Base-by-base conservation (phyloP, 441 rosid species). In the Cnidoscolus chayamansa region DNA sequence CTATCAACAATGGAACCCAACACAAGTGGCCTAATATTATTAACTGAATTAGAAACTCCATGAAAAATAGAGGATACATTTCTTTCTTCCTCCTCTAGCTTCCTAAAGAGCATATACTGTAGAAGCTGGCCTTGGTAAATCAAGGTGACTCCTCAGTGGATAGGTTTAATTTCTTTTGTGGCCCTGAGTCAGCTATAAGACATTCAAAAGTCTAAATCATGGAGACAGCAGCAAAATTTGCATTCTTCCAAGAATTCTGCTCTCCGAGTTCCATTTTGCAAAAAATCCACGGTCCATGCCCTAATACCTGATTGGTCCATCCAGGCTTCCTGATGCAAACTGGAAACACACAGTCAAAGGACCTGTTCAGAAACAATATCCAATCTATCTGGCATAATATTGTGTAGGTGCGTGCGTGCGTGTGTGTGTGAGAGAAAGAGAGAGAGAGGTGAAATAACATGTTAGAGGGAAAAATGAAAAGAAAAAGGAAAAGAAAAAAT, bases 281-380 rank as follows among this genome's bases (percentile, higher is more conserved):
- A 47, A 20, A 25, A 53, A 19, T 54, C 51, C 31, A 20, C 37
- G 25, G 50, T 37, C 47, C 31, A 47, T 40, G 63, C 74, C 48
- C 78, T 87, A 90, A 79, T 94, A 94, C 83, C 75, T 81, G 61
- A 94, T 92, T 48, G 98, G 97, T 35, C 98, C 98, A 57, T 90
- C 89, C 64, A 94, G 84, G 83, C 91, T 90, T 54, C 97, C 97
- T 25, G 97, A 86, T 70, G 97, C 98, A 86, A 94, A 94, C 98
- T 91, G 90, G 75, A 80, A 25, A 63, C 71, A 8, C 57, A 68
- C 5, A 57, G 13, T 13, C 37, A 35, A 16, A 59, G 49, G 7
- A 32, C 63, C 51, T 53, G 49, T 50, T 62, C 31, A 67, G 65
- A 56, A 57, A 25, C 37, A n/a, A 30, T 13, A 20, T n/a, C 48